phyloP scores from a whole-genome alignment of 768 basidiomycete species.

The Tricholoma sp. region DNA sequence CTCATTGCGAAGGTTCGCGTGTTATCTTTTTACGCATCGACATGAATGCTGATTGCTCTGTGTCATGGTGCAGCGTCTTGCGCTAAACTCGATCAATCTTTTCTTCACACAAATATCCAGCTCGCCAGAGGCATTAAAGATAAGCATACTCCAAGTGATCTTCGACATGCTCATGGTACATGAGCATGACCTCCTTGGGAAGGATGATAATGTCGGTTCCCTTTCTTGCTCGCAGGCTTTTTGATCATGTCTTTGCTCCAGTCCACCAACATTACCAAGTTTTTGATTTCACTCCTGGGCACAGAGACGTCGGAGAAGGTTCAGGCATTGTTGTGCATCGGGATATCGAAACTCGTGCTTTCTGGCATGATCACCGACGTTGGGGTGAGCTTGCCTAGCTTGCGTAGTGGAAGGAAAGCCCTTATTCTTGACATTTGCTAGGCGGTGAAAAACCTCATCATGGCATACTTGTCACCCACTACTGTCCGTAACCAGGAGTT shows the following conservation, averaged over 20 bases:
- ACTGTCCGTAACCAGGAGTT: constrained; percentile 79
- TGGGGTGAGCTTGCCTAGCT: constrained; percentile 39
- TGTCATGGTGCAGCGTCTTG: constrained; percentile 21
- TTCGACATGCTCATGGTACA: constrained; percentile 89
- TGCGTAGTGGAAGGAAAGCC: constrained; percentile 13
- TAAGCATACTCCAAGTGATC: constrained; percentile 69
- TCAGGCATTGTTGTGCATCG: constrained; percentile 69
- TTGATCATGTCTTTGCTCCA: constrained; percentile 3
- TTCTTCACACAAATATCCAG: constrained; percentile 59
- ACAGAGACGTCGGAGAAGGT: constrained; percentile 50
- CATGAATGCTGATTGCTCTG: background rate
- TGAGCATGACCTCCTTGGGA: constrained; percentile 51
- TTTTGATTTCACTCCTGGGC: constrained; percentile 33
- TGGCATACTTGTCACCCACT: constrained; percentile 72
- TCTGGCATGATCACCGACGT: constrained; percentile 71
- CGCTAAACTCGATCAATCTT: constrained; percentile 44
- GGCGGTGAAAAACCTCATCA: constrained; percentile 33
- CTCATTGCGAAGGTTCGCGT: constrained; percentile 60
- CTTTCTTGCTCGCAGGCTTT: background rate
- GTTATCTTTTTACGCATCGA: background rate
- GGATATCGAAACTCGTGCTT: constrained; percentile 82
- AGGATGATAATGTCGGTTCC: constrained; percentile 22
- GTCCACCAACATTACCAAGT: constrained; percentile 17
- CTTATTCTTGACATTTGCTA: constrained; percentile 38
- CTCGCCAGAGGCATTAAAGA: constrained; percentile 59